phyloP scores from a whole-genome alignment of 225 moss, liverwort and hornwort genomes.

The Ulota crispa region DNA sequence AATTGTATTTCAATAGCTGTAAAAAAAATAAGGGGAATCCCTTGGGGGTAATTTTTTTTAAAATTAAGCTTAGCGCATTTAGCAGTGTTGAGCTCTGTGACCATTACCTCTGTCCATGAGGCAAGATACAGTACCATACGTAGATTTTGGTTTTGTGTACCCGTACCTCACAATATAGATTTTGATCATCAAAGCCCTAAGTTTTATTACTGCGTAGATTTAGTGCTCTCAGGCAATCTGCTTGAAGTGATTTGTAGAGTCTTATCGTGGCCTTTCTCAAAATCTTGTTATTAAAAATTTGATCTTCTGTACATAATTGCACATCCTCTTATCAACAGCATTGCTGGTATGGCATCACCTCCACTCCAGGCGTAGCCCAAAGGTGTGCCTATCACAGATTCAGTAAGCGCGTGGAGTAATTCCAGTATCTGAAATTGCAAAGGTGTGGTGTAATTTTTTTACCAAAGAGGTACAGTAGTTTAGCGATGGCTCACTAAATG shows the following conservation, averaged over 20 bases:
- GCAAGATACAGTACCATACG: slow-evolving; percentile 1
- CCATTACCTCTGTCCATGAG: slow-evolving; percentile 12
- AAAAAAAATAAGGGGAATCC: too few relatives aligned
- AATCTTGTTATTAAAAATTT: neutral
- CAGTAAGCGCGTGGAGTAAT: neutral
- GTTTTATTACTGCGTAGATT: slow-evolving; percentile 20
- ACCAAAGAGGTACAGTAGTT: too few relatives aligned
- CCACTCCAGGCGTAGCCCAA: neutral
- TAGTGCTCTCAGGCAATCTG: slow-evolving; percentile 22
- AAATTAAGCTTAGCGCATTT: too few relatives aligned
- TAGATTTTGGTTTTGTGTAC: neutral
- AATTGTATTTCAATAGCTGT: too few relatives aligned
- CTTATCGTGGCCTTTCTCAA: slow-evolving; percentile 3
- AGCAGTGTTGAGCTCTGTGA: neutral
- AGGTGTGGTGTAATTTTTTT: too few relatives aligned
- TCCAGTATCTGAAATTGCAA: too few relatives aligned
- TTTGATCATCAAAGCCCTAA: slow-evolving; percentile 14
- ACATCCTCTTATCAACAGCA: neutral
- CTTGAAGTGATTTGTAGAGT: slow-evolving; percentile 22
- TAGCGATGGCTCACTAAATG: too few relatives aligned
- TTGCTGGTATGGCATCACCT: slow-evolving; percentile 25
- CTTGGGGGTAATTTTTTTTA: too few relatives aligned
- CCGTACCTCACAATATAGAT: slow-evolving; percentile 10
- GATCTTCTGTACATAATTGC: slow-evolving; percentile 17
- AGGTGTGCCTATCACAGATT: neutral